phyloP scores from a whole-genome alignment of 2,329 filamentous ascomycete species.

The Emericellopsis atlantica region DNA sequence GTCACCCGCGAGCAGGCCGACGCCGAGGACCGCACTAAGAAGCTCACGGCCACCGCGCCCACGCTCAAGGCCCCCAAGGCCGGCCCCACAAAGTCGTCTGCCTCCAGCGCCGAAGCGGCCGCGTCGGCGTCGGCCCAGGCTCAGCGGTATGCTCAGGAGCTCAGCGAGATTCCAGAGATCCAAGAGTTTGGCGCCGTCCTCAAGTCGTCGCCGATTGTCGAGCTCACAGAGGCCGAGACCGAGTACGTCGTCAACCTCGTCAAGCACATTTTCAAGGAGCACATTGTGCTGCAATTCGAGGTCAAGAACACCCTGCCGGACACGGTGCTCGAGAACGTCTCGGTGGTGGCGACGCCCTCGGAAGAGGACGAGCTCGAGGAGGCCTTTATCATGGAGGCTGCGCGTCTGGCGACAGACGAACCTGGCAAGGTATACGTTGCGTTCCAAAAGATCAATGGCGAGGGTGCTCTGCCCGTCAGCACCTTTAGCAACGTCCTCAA shows the following conservation, averaged over 20 bases:
- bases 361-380: constrained; percentile 80
- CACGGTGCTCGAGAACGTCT: constrained; percentile 82
- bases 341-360: constrained; percentile 64
- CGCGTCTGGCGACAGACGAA: constrained; percentile 70
- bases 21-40: constrained; percentile 92
- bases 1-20: constrained; percentile 94
- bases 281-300: constrained; percentile 91
- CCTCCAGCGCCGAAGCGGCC: constrained; percentile 58
- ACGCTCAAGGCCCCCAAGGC: constrained; percentile 87
- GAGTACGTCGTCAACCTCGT: constrained; percentile 90
- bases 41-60: constrained; percentile 83
- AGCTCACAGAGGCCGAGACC: constrained; percentile 92
- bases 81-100: constrained; percentile 59
- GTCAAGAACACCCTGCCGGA: constrained; percentile 94
- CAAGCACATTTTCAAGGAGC: constrained; percentile 97
- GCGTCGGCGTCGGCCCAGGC: constrained; percentile 68
- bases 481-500: constrained; percentile 88
- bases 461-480: constrained; percentile 62
- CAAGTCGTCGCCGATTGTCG: constrained; percentile 76
- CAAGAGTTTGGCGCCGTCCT: constrained; percentile 79
- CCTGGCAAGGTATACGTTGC: constrained; percentile 92
- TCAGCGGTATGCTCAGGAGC: constrained; percentile 79
- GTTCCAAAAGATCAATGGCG: constrained; percentile 73
- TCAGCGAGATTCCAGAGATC: constrained; percentile 83
- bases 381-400: constrained; percentile 84